A percentile compares a stretch with the other conserved stretches of the same genome.
Evolutionary conservation across 805 yeast genomes (phyloP).

Genomic region (Saturnispora hagleri): DNA sequence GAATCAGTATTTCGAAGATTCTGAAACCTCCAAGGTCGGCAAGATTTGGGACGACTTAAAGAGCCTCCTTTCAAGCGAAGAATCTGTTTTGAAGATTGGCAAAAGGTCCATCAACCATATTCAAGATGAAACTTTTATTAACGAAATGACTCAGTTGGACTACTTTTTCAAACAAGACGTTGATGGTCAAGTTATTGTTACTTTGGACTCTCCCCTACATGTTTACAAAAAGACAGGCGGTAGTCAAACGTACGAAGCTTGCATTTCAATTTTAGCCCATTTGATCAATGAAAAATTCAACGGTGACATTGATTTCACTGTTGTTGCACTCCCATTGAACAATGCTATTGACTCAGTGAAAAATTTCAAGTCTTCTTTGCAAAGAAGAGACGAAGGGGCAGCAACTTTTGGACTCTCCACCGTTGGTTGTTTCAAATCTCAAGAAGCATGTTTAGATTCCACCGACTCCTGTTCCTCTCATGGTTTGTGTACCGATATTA

Average conservation of each 20-base stretch:
- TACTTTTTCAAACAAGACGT: slow-evolving; percentile 26
- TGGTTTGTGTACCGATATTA: slow-evolving; percentile 39
- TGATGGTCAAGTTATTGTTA: slow-evolving; percentile 27
- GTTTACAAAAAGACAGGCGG: slow-evolving; percentile 36
- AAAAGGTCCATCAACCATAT: slow-evolving; percentile 27
- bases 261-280: slow-evolving; percentile 29
- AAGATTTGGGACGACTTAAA: slow-evolving; percentile 31
- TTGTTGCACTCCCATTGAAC: slow-evolving; percentile 26
- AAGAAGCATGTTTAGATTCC: slow-evolving; percentile 37
- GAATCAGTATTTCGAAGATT: slow-evolving; percentile 19
- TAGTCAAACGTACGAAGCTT: slow-evolving; percentile 34
- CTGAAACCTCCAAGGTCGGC: slow-evolving; percentile 27
- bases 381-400: slow-evolving; percentile 17
- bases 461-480: slow-evolving; percentile 46
- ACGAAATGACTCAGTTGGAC: slow-evolving; percentile 39
- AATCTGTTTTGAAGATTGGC: slow-evolving; percentile 7
- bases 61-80: slow-evolving; percentile 11
- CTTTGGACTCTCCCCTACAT: slow-evolving; percentile 34
- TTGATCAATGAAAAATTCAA: slow-evolving; percentile 10
- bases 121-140: slow-evolving; percentile 39
- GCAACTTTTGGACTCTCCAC: slow-evolving; percentile 11
- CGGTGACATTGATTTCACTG: slow-evolving; percentile 22
- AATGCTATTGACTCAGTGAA: slow-evolving; percentile 16
- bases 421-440: slow-evolving; percentile 31
- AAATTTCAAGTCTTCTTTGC: slow-evolving; percentile 10